A percentile compares a stretch with the other conserved stretches of the same genome.
Conservation (phyloP, 1,284 basidiomycete species). For the Microbotryum saponariae region DNA sequence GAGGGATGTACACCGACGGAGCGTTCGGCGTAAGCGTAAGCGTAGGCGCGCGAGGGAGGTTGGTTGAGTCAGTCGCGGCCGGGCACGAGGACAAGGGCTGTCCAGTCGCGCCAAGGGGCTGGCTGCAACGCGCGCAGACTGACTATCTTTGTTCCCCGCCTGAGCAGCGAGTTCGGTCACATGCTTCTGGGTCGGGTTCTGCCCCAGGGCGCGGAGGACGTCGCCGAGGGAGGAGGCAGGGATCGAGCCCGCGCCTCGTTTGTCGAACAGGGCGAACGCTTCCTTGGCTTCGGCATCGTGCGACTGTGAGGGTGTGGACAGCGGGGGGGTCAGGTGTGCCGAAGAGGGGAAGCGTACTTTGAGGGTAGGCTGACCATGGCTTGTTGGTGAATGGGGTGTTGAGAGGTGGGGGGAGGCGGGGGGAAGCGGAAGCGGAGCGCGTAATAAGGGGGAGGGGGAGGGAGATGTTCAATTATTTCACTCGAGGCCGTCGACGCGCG, state of each 20-base stretch:
- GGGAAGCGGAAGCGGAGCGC: too few species aligned
- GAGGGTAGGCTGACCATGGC: conserved; percentile 4
- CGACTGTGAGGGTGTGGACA: background rate
- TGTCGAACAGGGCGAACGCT: conserved; percentile 68
- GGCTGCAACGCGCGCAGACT: background rate
- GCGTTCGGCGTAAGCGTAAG: too few species aligned
- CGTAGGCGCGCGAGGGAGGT: background rate
- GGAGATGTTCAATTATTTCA: too few species aligned
- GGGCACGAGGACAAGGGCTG: background rate
- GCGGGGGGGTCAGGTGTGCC: background rate
- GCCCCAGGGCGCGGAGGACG: conserved; percentile 84
- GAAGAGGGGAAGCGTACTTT: background rate
- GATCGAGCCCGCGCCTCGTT: conserved; percentile 84
- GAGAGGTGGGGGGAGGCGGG: background rate
- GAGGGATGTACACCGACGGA: background rate
- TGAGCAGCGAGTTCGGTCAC: conserved; percentile 69
- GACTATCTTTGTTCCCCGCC: conserved; percentile 13
- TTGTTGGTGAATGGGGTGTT: too few species aligned
- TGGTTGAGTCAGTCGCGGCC: background rate
- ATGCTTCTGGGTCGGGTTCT: conserved; percentile 97
- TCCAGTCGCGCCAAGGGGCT: too few species aligned
- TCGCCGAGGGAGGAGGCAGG: conserved; percentile 87
- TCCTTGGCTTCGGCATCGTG: conserved; percentile 23
- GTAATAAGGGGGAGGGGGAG: too few species aligned
- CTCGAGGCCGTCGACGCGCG: too few species aligned